Conservation (phyloP, 306 rosid species). For the Cicer chorassanicum region DNA sequence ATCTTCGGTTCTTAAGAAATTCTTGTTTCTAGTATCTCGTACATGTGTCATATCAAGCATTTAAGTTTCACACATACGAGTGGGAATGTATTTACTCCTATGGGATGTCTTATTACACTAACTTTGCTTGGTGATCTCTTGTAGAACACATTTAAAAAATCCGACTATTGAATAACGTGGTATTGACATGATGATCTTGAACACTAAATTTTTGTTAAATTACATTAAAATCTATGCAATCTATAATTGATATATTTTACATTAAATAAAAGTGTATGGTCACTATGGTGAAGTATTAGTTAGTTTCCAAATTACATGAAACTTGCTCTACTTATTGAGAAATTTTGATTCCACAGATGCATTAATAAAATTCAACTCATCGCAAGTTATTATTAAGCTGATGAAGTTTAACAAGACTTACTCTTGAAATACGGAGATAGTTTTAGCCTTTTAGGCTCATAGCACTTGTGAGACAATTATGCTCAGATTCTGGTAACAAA, state of each 20-base stretch:
- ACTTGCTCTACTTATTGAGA: too few species aligned
- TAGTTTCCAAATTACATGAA: too few species aligned
- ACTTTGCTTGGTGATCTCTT: constrained; percentile 4
- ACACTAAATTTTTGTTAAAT: neutral
- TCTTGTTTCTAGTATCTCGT: neutral
- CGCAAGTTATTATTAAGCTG: neutral
- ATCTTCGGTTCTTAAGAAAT: neutral
- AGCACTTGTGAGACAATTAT: neutral
- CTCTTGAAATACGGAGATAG: neutral
- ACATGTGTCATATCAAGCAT: neutral
- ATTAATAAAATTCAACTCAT: neutral
- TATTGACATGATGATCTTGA: constrained; percentile 11
- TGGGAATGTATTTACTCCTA: neutral
- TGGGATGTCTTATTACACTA: neutral
- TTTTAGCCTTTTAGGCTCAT: neutral
- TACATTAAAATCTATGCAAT: neutral
- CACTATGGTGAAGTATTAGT: neutral
- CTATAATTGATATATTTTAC: constrained; percentile 2
- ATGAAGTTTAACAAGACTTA: neutral
- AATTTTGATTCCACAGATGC: constrained; percentile 13
- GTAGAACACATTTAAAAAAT: neutral
- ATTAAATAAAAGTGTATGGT: neutral
- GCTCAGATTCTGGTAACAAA: neutral
- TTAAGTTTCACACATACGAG: neutral
- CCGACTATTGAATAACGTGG: neutral